Conservation (phyloP, 1,284 basidiomycete species). For the Apiotrichum akiyoshidainum region DNA sequence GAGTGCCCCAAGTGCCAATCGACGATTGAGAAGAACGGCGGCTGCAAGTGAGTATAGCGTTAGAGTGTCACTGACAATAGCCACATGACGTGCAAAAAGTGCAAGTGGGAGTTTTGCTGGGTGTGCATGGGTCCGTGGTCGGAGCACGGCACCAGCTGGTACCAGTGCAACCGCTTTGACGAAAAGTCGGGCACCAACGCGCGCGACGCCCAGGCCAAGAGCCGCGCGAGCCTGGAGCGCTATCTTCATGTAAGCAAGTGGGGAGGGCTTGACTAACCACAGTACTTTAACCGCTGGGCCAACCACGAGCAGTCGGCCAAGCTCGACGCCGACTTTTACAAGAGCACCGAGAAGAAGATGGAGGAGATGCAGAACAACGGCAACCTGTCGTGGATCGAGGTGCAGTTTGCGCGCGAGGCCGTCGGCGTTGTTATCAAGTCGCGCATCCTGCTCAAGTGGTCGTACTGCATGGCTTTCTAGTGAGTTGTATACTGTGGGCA, state of each 20-base stretch:
- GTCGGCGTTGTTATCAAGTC: slow-evolving; percentile 87
- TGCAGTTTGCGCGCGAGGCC: slow-evolving; percentile 97
- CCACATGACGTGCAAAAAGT: slow-evolving; percentile 99
- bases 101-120: slow-evolving; percentile 78
- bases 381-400: slow-evolving; percentile 94
- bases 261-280: slow-evolving; percentile 1
- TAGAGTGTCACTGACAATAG: slow-evolving; percentile 50
- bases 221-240: slow-evolving; percentile 83
- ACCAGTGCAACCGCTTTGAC: slow-evolving; percentile 96
- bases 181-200: slow-evolving; percentile 86
- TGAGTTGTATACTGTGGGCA: slow-evolving; percentile 26
- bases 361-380: slow-evolving; percentile 96
- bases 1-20: slow-evolving; percentile 93
- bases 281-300: slow-evolving; percentile 98
- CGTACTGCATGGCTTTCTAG: slow-evolving; percentile 99
- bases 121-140: slow-evolving; percentile 79
- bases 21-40: slow-evolving; percentile 99
- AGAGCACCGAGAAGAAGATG: slow-evolving; percentile 99
- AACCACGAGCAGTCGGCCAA: slow-evolving; percentile 98
- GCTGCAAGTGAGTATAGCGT: slow-evolving; percentile 77
- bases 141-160: slow-evolving; percentile 97
- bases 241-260: slow-evolving; percentile 83
- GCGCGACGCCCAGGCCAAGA: slow-evolving; percentile 81
- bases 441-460: slow-evolving; percentile 97
- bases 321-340: slow-evolving; percentile 85